Percentiles rank a stretch among this genome's conserved stretches.
These are phyloP conservation scores for Avena atlantica DNA, from an alignment of 176 grass and related monocot species.

Conservation along the genomic window DNA sequence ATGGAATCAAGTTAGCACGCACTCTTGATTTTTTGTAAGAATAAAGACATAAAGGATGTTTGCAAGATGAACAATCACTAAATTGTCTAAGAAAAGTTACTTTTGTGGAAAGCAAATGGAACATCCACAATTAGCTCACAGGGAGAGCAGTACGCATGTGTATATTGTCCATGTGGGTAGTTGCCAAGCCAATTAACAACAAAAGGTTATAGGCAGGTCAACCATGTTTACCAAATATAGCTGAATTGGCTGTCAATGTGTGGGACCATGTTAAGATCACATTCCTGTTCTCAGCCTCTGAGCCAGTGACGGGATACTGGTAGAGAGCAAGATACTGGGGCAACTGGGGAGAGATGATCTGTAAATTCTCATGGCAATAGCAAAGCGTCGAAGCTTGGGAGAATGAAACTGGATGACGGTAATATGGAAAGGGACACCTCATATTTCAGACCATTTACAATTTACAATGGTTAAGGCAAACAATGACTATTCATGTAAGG, in stretches of 20 bases:
- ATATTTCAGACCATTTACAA: constrained; percentile 16
- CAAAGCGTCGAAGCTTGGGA: not conserved
- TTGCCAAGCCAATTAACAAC: not conserved
- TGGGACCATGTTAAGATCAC: not conserved
- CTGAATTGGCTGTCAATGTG: not conserved
- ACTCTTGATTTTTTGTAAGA: not conserved
- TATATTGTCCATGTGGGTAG: not conserved
- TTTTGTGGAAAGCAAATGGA: not conserved
- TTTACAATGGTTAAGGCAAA: constrained; percentile 31
- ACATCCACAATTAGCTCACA: not conserved
- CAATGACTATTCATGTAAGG: not conserved
- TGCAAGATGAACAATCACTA: not conserved
- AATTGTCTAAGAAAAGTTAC: not conserved
- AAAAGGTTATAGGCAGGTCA: not conserved
- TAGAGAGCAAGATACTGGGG: not conserved
- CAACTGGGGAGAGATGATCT: not conserved
- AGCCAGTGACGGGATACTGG: not conserved
- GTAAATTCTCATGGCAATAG: constrained; percentile 25
- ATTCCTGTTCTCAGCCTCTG: not conserved
- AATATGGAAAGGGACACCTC: not conserved
- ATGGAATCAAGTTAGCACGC: not conserved
- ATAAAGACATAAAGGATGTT: not conserved
- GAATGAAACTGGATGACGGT: not conserved
- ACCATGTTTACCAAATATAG: not conserved
- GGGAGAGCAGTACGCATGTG: not conserved